Base-by-base conservation (phyloP, 495 filamentous ascomycete genomes). In the Hypoxylon intermedium region DNA sequence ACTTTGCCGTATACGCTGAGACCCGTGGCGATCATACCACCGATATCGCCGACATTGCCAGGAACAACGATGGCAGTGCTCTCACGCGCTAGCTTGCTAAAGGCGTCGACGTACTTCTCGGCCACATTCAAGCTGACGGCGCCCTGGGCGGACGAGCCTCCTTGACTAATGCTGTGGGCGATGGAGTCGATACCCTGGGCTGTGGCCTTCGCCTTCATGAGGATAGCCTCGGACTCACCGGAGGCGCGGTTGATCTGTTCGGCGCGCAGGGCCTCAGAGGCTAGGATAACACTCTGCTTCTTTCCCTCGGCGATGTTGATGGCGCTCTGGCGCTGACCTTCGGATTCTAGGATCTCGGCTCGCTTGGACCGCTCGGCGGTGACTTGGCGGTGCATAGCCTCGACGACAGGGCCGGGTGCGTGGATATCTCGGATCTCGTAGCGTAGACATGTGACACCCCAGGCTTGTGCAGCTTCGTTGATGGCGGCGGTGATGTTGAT, bases 401-500 rank as follows among this genome's bases (percentile, higher is more conserved):
- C 89, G 33, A 98, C 93, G 16, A 98, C 94, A 36, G 87, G 87
- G 5, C 89, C 89, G 0, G 94, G 94, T 0, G 94, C 95, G 72
- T 98, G 94, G 75, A 98, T 98, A 75, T 98, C 95, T 44, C 95
- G 79, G 67, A 98, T 98, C 75, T 98, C 94, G 78, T 98, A 98
- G 18, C 94, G 90, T 43, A 98, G 82, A 69, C 95, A 98, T 13
- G 91, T 88, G 13, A 98, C 91, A 53, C 94, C 94, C 94, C 94
- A 98, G 45, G 92, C 93, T 54, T 92, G 88, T 0, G 95, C 92
- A 0, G 94, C 95, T 70, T 98, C 94, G 77, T 98, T 98, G 82
- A 98, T 97, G 13, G 95, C 95, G 50, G 89, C 85, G 12, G 94
- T 98, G 72, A 98, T 98, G 76, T 98, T 98, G 62, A 84, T 90